phyloP scores from a whole-genome alignment of 2,329 filamentous ascomycete species.

The Bipolaris bicolor region DNA sequence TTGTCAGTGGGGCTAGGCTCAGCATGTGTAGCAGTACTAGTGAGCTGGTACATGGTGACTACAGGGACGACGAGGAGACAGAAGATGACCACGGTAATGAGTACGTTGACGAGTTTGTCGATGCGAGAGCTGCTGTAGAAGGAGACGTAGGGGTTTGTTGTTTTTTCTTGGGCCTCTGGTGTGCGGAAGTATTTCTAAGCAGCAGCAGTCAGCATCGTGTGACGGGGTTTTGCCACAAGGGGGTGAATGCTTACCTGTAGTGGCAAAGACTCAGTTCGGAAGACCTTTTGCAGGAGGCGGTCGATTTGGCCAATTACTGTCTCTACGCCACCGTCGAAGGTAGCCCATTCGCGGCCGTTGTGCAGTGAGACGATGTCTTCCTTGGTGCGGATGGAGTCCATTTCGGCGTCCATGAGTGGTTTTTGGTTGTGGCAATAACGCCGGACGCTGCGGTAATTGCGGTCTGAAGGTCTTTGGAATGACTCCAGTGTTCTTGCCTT shows the following conservation, averaged over 20 bases:
- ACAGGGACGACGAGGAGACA: slow-evolving; percentile 51
- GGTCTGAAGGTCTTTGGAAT: slow-evolving; percentile 49
- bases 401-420: slow-evolving; percentile 46
- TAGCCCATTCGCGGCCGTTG: slow-evolving; percentile 50
- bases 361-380: slow-evolving; percentile 51
- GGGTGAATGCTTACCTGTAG: slow-evolving; percentile 27
- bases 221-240: not conserved
- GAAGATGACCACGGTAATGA: slow-evolving; percentile 54
- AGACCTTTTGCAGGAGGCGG: slow-evolving; percentile 28
- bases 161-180: slow-evolving; percentile 48
- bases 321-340: slow-evolving; percentile 51
- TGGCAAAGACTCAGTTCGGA: slow-evolving; percentile 29
- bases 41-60: slow-evolving; percentile 50
- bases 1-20: slow-evolving; percentile 3
- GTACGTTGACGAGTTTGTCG: slow-evolving; percentile 49
- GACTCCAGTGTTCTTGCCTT: slow-evolving; percentile 47
- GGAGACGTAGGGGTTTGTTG: slow-evolving; percentile 40
- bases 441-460: slow-evolving; percentile 49
- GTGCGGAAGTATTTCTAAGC: slow-evolving; percentile 48
- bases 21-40: slow-evolving; percentile 22
- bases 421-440: slow-evolving; percentile 46
- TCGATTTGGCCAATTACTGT: slow-evolving; percentile 38
- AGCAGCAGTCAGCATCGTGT: not conserved
- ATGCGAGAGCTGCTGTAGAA: slow-evolving; percentile 49
- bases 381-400: slow-evolving; percentile 48